phyloP scores from a whole-genome alignment of 2,329 filamentous ascomycete species.

The Aspergillaceae sp. region DNA sequence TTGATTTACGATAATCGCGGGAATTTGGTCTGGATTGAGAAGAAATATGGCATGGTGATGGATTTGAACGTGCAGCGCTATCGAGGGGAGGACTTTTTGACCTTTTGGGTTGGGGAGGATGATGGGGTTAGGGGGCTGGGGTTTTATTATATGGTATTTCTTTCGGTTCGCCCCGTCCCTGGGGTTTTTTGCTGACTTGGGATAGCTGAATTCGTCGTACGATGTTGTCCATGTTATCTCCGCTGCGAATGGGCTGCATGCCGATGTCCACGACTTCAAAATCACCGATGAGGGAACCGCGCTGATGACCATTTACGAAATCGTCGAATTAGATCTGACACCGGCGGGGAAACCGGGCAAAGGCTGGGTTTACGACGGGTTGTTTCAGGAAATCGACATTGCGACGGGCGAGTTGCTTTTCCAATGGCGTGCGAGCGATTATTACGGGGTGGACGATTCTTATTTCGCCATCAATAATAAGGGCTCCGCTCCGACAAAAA shows the following conservation, averaged over 20 bases:
- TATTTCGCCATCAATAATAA: constrained; percentile 9
- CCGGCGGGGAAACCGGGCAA: constrained; percentile 27
- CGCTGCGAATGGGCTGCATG: constrained; percentile 10
- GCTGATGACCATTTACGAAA: constrained; percentile 35
- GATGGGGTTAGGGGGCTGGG: constrained; percentile 38
- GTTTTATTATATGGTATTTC: constrained; percentile 21
- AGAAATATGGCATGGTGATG: constrained; percentile 33
- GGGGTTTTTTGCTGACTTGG: background rate
- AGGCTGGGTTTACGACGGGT: constrained; percentile 34
- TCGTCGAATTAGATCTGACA: constrained; percentile 33
- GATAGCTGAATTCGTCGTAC: constrained; percentile 22
- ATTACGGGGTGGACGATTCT: constrained; percentile 22
- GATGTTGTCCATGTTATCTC: constrained; percentile 19
- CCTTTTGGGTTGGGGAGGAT: constrained; percentile 42
- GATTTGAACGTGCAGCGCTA: constrained; percentile 41
- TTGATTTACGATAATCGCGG: constrained; percentile 29
- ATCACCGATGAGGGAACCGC: constrained; percentile 36
- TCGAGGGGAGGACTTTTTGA: constrained; percentile 37
- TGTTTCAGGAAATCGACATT: constrained; percentile 41
- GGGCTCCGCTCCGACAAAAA: constrained; percentile 10
- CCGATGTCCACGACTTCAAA: constrained; percentile 39
- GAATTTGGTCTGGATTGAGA: constrained; percentile 23
- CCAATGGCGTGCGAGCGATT: constrained; percentile 39
- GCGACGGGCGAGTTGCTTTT: constrained; percentile 36
- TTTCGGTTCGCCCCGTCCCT: background rate